These are phyloP conservation scores for Daldinia caldariorum DNA, from an alignment of 495 filamentous ascomycete species.

Conservation along the genomic window DNA sequence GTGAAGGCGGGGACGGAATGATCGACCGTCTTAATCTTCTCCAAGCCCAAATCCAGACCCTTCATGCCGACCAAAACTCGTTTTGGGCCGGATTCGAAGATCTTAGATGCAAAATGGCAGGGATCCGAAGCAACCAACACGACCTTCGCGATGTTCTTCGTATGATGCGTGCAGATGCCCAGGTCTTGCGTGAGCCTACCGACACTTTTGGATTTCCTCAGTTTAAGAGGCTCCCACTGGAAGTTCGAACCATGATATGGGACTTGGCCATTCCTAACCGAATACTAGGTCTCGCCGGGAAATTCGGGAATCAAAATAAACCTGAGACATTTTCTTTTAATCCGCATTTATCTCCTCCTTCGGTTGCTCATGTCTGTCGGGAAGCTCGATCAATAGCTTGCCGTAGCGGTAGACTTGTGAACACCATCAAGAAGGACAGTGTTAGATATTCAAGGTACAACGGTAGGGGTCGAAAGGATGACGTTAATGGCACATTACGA, in stretches of 20 bases:
- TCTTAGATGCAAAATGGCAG: neutral
- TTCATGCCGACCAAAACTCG: neutral
- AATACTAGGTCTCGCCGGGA: neutral
- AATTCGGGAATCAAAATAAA: too few relatives aligned
- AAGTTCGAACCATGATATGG: neutral
- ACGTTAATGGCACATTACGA: too few relatives aligned
- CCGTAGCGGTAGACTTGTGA: neutral
- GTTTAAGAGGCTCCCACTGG: neutral
- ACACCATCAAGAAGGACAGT: neutral
- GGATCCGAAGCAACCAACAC: neutral
- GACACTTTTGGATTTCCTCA: neutral
- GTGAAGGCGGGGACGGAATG: neutral
- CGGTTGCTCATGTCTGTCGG: neutral
- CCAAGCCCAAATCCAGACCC: neutral
- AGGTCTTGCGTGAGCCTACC: neutral
- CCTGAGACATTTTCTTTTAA: neutral
- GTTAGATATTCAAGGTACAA: too few relatives aligned
- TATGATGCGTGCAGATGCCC: neutral
- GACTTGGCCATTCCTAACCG: neutral
- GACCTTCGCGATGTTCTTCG: neutral
- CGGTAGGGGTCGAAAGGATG: too few relatives aligned
- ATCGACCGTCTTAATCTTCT: neutral
- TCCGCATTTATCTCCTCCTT: neutral
- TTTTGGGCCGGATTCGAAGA: neutral
- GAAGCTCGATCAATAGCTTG: neutral